A percentile compares a stretch with the other conserved stretches of the same genome.
These are phyloP conservation scores for Candida easanensis DNA, from an alignment of 805 yeast species.

Conservation along the genomic window DNA sequence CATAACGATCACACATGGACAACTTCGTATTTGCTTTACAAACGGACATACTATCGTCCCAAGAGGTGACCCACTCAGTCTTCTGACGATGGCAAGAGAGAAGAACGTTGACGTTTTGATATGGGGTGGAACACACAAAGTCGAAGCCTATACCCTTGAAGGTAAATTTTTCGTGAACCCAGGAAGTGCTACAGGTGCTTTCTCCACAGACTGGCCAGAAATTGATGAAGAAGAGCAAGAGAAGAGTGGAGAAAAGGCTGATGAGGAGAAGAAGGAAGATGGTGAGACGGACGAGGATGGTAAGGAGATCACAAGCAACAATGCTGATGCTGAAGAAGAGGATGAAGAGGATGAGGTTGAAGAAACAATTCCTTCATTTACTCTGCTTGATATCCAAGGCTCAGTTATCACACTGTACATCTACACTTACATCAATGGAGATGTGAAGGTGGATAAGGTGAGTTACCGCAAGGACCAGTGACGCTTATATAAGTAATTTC, in stretches of 20 bases:
- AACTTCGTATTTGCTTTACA: slow-evolving; percentile 76
- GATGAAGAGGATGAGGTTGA: slow-evolving; percentile 22
- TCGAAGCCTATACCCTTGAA: slow-evolving; percentile 89
- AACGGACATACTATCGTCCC: slow-evolving; percentile 86
- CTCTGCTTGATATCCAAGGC: slow-evolving; percentile 83
- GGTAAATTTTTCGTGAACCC: slow-evolving; percentile 95
- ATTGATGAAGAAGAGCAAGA: slow-evolving; percentile 45
- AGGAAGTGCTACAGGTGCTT: slow-evolving; percentile 95
- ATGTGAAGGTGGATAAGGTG: slow-evolving; percentile 88
- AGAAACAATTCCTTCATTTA: slow-evolving; percentile 70
- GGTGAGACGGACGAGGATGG: slow-evolving; percentile 35
- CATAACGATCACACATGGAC: slow-evolving; percentile 63
- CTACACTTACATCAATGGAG: slow-evolving; percentile 76
- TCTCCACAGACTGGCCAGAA: slow-evolving; percentile 59
- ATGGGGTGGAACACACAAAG: slow-evolving; percentile 92
- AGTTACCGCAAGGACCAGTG: slow-evolving; percentile 52
- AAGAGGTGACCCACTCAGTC: slow-evolving; percentile 78
- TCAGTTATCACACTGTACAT: slow-evolving; percentile 76
- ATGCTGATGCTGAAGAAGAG: slow-evolving; percentile 24
- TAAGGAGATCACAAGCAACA: slow-evolving; percentile 32
- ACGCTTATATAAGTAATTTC: neutral
- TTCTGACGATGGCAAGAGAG: slow-evolving; percentile 80
- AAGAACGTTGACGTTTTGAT: slow-evolving; percentile 87
- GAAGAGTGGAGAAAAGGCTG: slow-evolving; percentile 16
- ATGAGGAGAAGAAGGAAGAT: slow-evolving; percentile 14